These are phyloP conservation scores for Xylariaceae sp. DNA, from an alignment of 2,329 filamentous ascomycete genomes.

Conservation along the genomic window DNA sequence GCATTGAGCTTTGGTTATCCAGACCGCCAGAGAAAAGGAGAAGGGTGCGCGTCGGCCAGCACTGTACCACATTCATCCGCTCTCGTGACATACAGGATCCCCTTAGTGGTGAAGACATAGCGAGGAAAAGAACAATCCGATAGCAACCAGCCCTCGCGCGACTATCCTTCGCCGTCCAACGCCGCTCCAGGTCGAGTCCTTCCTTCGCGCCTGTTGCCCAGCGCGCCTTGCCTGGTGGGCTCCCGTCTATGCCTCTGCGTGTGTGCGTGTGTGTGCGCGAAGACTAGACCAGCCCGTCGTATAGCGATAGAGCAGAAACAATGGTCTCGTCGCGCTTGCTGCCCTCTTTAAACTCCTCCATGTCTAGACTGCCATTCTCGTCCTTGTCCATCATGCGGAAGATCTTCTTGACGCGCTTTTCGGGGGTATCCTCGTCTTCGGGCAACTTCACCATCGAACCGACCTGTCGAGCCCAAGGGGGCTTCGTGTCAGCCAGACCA, in stretches of 20 bases:
- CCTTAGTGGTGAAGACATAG: not conserved
- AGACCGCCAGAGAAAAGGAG: not conserved
- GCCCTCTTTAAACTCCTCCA: conserved; percentile 98
- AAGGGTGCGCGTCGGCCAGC: not conserved
- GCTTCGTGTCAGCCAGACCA: conserved; percentile 7
- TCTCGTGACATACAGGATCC: not conserved
- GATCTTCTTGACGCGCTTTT: conserved; percentile 97
- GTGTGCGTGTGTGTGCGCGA: not conserved
- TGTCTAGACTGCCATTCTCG: conserved; percentile 93
- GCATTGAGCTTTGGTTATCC: not conserved
- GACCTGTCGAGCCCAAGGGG: conserved; percentile 54
- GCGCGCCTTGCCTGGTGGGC: too few species aligned
- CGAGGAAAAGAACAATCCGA: not conserved
- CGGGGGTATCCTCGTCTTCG: conserved; percentile 96
- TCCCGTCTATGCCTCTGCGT: not conserved
- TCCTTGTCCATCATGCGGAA: conserved; percentile 99
- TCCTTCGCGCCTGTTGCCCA: not conserved
- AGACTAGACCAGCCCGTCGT: conserved; percentile 79
- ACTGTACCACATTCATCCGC: not conserved
- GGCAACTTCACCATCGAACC: conserved; percentile 99
- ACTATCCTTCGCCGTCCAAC: not conserved
- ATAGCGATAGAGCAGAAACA: conserved; percentile 90
- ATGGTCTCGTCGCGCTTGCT: conserved; percentile 99
- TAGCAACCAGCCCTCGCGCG: conserved; percentile 1
- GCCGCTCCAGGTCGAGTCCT: not conserved